Percentiles rank a stretch among this genome's conserved stretches.
Evolutionary conservation across 2,329 filamentous ascomycete species (phyloP).

Genomic region (Cytospora mali): DNA sequence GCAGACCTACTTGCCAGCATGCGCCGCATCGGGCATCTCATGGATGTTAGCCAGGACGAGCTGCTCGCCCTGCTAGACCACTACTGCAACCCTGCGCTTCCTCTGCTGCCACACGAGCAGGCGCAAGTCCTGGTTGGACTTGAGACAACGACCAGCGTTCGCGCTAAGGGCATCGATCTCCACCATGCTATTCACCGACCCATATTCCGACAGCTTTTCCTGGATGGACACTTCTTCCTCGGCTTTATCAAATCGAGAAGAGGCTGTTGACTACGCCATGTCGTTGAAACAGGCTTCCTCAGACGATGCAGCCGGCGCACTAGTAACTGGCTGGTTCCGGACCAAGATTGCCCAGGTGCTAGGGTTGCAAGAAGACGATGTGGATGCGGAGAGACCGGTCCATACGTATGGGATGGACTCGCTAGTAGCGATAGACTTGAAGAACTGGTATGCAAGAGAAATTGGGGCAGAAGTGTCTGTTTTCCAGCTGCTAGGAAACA

Average conservation of each 20-base stretch:
- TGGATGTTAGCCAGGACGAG: conserved; percentile 19
- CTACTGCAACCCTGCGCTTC: conserved; percentile 27
- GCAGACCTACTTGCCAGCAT: conserved; percentile 31
- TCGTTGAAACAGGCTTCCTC: background rate
- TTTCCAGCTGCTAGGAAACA: background rate
- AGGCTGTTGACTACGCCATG: too few relatives aligned
- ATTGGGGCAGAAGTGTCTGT: background rate
- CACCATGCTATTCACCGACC: background rate
- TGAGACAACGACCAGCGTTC: background rate
- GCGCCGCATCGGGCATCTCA: conserved; percentile 4
- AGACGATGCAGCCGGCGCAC: background rate
- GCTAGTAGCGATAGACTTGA: conserved; percentile 1
- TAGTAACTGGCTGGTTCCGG: background rate
- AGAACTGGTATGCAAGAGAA: conserved; percentile 2
- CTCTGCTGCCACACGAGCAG: background rate
- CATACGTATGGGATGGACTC: conserved; percentile 2
- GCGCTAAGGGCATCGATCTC: background rate
- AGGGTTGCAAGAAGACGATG: background rate
- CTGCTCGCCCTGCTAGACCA: conserved; percentile 30
- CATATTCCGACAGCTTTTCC: background rate
- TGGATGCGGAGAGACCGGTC: background rate
- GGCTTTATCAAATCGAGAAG: too few relatives aligned
- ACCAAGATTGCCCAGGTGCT: background rate
- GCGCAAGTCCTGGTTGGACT: background rate
- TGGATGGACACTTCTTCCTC: background rate